Percentiles rank a stretch among this genome's conserved stretches.
These are phyloP conservation scores for Ceratocystis ficicola DNA, from an alignment of 2,329 filamentous ascomycete genomes.

Conservation along the genomic window DNA sequence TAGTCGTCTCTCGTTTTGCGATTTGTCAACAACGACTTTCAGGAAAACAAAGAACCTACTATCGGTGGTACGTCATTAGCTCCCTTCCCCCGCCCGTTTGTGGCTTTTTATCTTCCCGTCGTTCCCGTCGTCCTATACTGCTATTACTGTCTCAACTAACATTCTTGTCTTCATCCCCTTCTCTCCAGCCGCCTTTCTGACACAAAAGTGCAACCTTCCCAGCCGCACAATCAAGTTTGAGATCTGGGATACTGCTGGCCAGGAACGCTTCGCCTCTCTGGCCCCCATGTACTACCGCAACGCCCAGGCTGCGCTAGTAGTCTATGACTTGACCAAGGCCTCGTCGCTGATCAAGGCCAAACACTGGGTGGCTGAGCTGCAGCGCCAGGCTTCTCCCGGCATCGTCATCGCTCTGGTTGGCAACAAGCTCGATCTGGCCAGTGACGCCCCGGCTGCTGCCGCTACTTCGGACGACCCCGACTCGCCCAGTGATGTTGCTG, in stretches of 20 bases:
- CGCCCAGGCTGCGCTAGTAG: constrained; percentile 90
- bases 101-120: not conserved
- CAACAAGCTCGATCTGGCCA: constrained; percentile 88
- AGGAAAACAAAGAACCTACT: constrained; percentile 98
- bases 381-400: constrained; percentile 87
- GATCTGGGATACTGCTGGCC: constrained; percentile 97
- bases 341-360: constrained; percentile 93
- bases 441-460: constrained; percentile 37
- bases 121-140: not conserved
- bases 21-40: constrained; percentile 99
- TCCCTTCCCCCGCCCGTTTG: not conserved
- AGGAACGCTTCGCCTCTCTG: constrained; percentile 91
- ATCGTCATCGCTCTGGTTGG: constrained; percentile 96
- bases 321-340: constrained; percentile 96
- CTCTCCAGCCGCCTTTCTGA: constrained; percentile 75
- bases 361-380: constrained; percentile 96
- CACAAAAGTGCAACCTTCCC: constrained; percentile 95
- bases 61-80: constrained; percentile 66
- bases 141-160: constrained; percentile 17
- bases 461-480: constrained; percentile 42
- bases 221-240: constrained; percentile 85
- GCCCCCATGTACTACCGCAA: constrained; percentile 99
- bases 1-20: constrained; percentile 83
- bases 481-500: constrained; percentile 23
- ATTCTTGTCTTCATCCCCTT: not conserved